phyloP scores from a whole-genome alignment of 495 filamentous ascomycete species.

The Haplographium delicatum region DNA sequence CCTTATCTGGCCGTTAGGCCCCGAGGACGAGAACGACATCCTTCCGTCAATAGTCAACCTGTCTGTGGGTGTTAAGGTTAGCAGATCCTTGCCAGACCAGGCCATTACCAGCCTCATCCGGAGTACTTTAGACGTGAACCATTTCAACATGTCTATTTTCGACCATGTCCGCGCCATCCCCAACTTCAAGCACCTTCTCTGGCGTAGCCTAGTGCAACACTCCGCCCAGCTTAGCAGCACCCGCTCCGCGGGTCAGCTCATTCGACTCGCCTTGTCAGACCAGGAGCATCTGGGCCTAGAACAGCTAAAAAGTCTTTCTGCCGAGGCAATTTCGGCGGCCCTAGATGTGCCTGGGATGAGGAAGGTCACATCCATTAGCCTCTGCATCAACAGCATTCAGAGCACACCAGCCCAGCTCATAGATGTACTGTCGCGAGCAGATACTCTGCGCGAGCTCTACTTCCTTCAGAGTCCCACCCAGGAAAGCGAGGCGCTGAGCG shows the following conservation, averaged over 20 bases:
- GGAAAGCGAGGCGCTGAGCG: background rate
- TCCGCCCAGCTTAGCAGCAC: background rate
- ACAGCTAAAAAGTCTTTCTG: background rate
- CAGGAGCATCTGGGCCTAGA: background rate
- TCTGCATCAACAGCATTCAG: background rate
- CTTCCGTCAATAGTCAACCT: background rate
- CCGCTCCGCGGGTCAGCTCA: background rate
- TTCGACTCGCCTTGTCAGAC: background rate
- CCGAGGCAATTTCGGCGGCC: background rate
- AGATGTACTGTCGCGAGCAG: background rate
- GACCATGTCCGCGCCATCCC: background rate
- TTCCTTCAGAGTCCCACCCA: background rate
- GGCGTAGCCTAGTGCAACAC: background rate
- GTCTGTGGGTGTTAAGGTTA: background rate
- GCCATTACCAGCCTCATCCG: background rate
- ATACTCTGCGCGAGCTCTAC: background rate
- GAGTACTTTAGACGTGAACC: background rate
- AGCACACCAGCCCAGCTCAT: background rate
- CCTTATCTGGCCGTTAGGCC: background rate
- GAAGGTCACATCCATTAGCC: background rate
- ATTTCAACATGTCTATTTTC: background rate
- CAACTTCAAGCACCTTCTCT: background rate
- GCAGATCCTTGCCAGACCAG: background rate
- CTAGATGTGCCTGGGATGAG: background rate
- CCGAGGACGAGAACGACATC: too few relatives aligned